Conservation (phyloP, 2,329 filamentous ascomycete species). For the Aphanoascus verrucosus region DNA sequence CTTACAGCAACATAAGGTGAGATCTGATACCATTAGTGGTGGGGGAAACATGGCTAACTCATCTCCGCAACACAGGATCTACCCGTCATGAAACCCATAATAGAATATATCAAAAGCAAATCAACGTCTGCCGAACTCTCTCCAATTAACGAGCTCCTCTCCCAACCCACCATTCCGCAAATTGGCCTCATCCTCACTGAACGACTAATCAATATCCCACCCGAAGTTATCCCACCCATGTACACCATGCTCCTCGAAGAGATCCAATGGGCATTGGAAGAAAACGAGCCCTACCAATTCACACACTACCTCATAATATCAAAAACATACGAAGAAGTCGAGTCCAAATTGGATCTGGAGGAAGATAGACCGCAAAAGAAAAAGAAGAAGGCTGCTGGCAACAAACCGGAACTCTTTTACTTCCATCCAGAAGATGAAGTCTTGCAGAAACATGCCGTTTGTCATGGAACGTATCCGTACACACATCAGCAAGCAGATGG, state of each 20-base stretch:
- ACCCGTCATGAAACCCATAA: slow-evolving; percentile 58
- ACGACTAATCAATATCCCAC: slow-evolving; percentile 91
- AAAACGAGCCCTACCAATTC: slow-evolving; percentile 86
- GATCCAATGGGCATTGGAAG: slow-evolving; percentile 74
- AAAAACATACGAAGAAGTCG: slow-evolving; percentile 84
- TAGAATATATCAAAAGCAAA: slow-evolving; percentile 56
- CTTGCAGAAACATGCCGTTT: slow-evolving; percentile 63
- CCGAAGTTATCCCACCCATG: slow-evolving; percentile 83
- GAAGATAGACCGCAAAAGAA: slow-evolving; percentile 53
- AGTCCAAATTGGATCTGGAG: slow-evolving; percentile 64
- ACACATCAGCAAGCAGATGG: slow-evolving; percentile 67
- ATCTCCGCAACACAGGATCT: slow-evolving; percentile 44
- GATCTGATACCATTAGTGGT: not conserved
- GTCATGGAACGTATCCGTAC: slow-evolving; percentile 62
- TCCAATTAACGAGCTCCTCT: slow-evolving; percentile 48
- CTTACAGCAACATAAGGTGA: slow-evolving; percentile 58
- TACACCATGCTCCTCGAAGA: slow-evolving; percentile 92
- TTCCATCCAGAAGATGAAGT: slow-evolving; percentile 96
- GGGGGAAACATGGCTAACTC: not conserved
- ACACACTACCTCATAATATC: slow-evolving; percentile 85
- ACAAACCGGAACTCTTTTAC: slow-evolving; percentile 58
- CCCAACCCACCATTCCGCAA: slow-evolving; percentile 44
- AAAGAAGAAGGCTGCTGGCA: slow-evolving; percentile 45
- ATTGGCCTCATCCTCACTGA: slow-evolving; percentile 85
- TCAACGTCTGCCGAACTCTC: slow-evolving; percentile 43